Evolutionary conservation across 2,329 filamentous ascomycete genomes (phyloP).

Genomic region (Scedosporium minutisporum): DNA sequence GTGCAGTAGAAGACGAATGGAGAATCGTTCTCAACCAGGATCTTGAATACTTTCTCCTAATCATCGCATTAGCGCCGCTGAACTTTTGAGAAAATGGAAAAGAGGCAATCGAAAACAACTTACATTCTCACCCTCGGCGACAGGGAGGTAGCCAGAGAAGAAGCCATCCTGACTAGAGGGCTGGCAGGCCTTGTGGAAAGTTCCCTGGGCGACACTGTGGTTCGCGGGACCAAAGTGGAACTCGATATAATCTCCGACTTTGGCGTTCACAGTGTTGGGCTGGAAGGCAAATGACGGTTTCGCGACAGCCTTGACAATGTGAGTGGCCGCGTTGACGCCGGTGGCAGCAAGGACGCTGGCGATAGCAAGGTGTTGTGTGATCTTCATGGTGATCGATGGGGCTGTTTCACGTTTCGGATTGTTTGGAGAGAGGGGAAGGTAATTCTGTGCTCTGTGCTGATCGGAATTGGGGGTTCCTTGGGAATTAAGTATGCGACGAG

Average conservation of each 20-base stretch:
- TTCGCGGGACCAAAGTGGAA: slow-evolving; percentile 26
- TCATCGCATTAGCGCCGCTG: background rate
- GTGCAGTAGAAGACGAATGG: slow-evolving; percentile 29
- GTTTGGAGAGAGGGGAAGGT: background rate
- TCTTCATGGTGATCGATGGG: background rate
- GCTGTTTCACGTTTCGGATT: background rate
- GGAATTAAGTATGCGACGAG: too few species aligned
- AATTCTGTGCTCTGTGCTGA: too few species aligned
- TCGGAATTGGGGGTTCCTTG: too few species aligned
- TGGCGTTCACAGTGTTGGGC: slow-evolving; percentile 21
- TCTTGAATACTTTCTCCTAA: slow-evolving; percentile 25
- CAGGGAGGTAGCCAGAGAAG: slow-evolving; percentile 25
- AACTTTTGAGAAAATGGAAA: background rate
- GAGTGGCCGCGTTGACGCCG: slow-evolving; percentile 13
- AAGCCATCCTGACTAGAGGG: slow-evolving; percentile 24
- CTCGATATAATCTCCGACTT: slow-evolving; percentile 24
- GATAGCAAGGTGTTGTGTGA: background rate
- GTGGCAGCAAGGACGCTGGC: background rate
- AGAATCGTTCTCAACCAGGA: slow-evolving; percentile 21
- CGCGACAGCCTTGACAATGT: slow-evolving; percentile 22
- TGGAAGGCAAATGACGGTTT: slow-evolving; percentile 20
- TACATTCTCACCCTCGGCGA: slow-evolving; percentile 20
- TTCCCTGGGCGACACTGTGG: slow-evolving; percentile 27
- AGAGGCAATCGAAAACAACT: slow-evolving; percentile 9
- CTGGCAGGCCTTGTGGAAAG: slow-evolving; percentile 25